Base-by-base conservation (phyloP, 345 rosid species). In the Salix brachista region DNA sequence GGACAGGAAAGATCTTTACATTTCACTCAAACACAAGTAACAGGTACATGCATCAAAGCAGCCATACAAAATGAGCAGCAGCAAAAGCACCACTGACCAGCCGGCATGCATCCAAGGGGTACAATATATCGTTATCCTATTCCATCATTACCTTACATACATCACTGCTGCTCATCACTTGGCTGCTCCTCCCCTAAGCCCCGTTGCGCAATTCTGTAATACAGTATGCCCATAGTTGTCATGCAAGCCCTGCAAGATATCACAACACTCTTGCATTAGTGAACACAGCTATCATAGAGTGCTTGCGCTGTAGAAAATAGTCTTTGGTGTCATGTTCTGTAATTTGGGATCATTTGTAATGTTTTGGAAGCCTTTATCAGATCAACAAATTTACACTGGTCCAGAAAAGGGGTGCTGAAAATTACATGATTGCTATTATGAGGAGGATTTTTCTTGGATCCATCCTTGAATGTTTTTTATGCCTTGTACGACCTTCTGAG, bases 151-250 rank as follows among this genome's bases (percentile, higher is more conserved):
- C 41, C 75, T 32, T n/a, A 19, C 58, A 6, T 10, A 28, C 58
- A 69, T 89, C 81, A 89, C 84, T 77, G 87, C 86, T 91, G 89
- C 81, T 88, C 98, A 42, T 88, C 90, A 17, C 79, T 83, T 10
- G 80, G 77, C 82, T 77, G 67, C 28, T 88, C 88, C 65, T 94
- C 92, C 34, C 84, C 91, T 17, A 90, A 82, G 62, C 90, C 92
- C 62, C 90, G 85, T 66, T 90, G 97, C 21, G 99, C 95, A 34
- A 96, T 87, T 88, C 97, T 91, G 90, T 92, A 94, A 79, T 96
- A 96, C 72, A 96, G 87, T 79, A 96, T 87, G 75, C 95, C 97
- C 98, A 96, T 96, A 11, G 99, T 94, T 12, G 99, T 95, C 91
- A 96, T 86, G 82, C 99, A 96, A 5, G 99, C 99, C 94, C 99